These are phyloP conservation scores for Aspergillus haitiensis DNA, from an alignment of 495 filamentous ascomycete genomes.

Conservation along the genomic window DNA sequence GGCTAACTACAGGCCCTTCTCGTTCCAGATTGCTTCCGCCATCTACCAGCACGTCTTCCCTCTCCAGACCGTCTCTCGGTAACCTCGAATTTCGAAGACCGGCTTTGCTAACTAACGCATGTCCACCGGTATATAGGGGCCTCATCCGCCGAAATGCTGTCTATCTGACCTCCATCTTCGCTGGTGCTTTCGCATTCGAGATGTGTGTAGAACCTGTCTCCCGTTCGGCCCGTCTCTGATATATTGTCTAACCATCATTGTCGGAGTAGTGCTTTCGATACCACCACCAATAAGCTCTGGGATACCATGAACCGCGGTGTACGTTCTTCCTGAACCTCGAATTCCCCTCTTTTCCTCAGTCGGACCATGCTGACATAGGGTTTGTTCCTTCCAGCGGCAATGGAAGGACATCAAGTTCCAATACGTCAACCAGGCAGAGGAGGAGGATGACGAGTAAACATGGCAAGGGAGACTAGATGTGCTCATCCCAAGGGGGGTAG, in stretches of 20 bases:
- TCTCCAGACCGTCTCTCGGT: conserved; percentile 21
- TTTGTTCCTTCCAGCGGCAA: conserved; percentile 69
- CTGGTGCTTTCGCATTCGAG: conserved; percentile 85
- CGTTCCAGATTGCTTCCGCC: conserved; percentile 53
- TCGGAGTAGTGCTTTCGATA: conserved; percentile 69
- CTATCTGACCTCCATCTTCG: conserved; percentile 85
- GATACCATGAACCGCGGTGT: conserved; percentile 86
- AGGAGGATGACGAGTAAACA: conserved; percentile 57
- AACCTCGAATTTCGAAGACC: background rate
- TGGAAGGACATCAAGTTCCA: conserved; percentile 98
- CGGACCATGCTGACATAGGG: conserved; percentile 32
- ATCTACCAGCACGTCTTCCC: conserved; percentile 79
- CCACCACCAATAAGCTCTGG: conserved; percentile 77
- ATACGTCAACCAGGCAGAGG: conserved; percentile 67
- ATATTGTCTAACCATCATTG: conserved; percentile 19
- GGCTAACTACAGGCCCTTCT: conserved; percentile 37
- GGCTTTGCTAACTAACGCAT: conserved; percentile 20
- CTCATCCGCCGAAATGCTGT: conserved; percentile 81
- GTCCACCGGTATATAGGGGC: conserved; percentile 53
- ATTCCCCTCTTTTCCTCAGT: background rate
- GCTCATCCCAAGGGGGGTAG: conserved; percentile 10
- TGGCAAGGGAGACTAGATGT: conserved; percentile 13
- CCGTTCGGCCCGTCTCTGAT: conserved; percentile 11
- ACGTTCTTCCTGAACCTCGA: conserved; percentile 41
- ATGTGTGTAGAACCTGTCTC: conserved; percentile 61